Percentiles rank a stretch among this genome's conserved stretches.
These are phyloP conservation scores for Didymella arachidicola DNA, from an alignment of 2,329 filamentous ascomycete species.

Conservation along the genomic window DNA sequence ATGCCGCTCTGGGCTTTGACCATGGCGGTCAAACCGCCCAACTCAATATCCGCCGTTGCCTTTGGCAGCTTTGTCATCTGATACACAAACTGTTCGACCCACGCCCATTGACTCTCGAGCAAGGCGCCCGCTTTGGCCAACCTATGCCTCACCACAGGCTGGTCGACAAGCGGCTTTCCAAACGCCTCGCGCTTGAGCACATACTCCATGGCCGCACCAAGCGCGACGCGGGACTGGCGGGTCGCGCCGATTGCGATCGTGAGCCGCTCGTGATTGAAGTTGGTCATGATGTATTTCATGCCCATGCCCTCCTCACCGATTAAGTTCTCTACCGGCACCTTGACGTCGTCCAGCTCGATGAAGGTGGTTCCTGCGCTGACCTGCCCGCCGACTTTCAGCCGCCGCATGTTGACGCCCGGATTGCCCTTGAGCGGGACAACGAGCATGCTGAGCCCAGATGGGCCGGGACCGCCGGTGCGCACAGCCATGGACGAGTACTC, in stretches of 20 bases:
- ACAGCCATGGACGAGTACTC: conserved; percentile 76
- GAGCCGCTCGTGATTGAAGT: conserved; percentile 81
- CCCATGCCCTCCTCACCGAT: conserved; percentile 74
- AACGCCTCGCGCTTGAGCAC: conserved; percentile 72
- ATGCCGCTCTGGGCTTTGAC: conserved; percentile 76
- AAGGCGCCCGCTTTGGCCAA: conserved; percentile 73
- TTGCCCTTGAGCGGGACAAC: conserved; percentile 74
- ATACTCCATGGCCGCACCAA: conserved; percentile 68
- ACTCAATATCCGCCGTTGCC: conserved; percentile 66
- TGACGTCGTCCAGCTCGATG: conserved; percentile 78
- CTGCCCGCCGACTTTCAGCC: conserved; percentile 72
- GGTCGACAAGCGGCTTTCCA: conserved; percentile 73
- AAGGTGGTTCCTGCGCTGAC: conserved; percentile 73
- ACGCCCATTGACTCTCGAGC: conserved; percentile 74
- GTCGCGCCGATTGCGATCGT: conserved; percentile 71
- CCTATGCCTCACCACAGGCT: conserved; percentile 77
- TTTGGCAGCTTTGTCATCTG: conserved; percentile 69
- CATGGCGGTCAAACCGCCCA: conserved; percentile 76
- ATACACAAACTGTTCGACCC: conserved; percentile 75
- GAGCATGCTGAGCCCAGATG: conserved; percentile 69
- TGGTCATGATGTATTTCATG: conserved; percentile 78
- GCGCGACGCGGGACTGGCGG: conserved; percentile 67
- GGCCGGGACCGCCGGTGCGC: conserved; percentile 71
- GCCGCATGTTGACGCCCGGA: conserved; percentile 71
- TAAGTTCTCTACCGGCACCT: conserved; percentile 73